Evolutionary conservation across 1,284 basidiomycete species (phyloP).

Genomic region (Tylopilus orsonianus): DNA sequence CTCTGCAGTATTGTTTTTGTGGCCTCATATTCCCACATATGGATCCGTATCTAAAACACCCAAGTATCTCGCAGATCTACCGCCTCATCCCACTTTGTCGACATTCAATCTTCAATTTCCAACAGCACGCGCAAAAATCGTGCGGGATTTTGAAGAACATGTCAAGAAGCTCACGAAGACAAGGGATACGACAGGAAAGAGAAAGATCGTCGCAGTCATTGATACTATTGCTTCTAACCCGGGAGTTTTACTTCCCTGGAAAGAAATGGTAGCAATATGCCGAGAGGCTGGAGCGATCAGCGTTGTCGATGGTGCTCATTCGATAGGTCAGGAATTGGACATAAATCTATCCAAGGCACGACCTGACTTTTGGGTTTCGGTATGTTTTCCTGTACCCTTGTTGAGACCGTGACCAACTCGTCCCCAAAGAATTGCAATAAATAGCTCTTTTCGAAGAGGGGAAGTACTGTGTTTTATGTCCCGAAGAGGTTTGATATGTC

Average conservation of each 20-base stretch:
- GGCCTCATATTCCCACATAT: conserved; percentile 57
- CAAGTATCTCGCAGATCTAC: conserved; percentile 59
- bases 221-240: conserved; percentile 75
- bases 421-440: conserved; percentile 73
- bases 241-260: conserved; percentile 78
- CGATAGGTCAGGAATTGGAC: conserved; percentile 66
- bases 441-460: conserved; percentile 77
- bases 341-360: conserved; percentile 58
- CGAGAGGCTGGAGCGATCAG: conserved; percentile 67
- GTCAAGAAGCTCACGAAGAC: conserved; percentile 27
- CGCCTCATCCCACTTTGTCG: conserved; percentile 52
- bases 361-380: conserved; percentile 82
- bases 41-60: conserved; percentile 55
- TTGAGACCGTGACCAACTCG: background rate
- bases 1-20: background rate
- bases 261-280: conserved; percentile 68
- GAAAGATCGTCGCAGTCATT: conserved; percentile 69
- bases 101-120: conserved; percentile 65
- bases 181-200: conserved; percentile 29
- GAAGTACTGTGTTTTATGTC: conserved; percentile 75
- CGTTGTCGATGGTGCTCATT: conserved; percentile 84
- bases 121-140: conserved; percentile 56
- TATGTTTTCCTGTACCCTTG: conserved; percentile 34
- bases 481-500: conserved; percentile 58
- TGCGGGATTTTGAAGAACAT: conserved; percentile 54